phyloP scores from a whole-genome alignment of 495 filamentous ascomycete genomes.

The Xylaria intraflava region DNA sequence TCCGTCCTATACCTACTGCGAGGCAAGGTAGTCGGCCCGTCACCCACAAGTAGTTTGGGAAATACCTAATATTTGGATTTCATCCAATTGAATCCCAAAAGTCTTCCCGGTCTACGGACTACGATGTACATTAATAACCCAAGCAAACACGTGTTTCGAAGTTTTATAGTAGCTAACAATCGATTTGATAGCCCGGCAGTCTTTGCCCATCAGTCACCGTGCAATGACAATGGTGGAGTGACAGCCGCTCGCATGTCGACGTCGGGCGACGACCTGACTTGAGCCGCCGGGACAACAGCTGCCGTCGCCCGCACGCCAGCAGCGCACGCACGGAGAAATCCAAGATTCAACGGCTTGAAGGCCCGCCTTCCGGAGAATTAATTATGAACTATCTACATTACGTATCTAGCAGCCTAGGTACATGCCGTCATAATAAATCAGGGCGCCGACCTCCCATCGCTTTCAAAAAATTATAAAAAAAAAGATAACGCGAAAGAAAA shows the following conservation, averaged over 20 bases:
- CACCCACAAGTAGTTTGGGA: not conserved
- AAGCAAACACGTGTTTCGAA: not conserved
- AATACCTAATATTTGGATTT: not conserved
- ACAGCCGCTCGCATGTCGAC: not conserved
- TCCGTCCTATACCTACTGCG: too few species aligned
- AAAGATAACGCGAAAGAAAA: too few species aligned
- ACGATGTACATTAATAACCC: not conserved
- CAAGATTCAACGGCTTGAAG: conserved; percentile 9
- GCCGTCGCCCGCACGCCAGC: conserved; percentile 3
- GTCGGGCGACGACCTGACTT: not conserved
- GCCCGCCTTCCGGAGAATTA: conserved; percentile 10
- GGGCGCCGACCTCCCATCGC: not conserved
- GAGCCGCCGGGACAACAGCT: conserved; percentile 11
- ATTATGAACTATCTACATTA: not conserved
- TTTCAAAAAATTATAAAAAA: too few species aligned
- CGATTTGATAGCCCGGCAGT: not conserved
- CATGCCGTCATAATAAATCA: not conserved
- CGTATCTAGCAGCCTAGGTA: not conserved
- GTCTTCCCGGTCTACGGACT: not conserved
- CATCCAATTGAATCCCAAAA: not conserved
- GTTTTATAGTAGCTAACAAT: not conserved
- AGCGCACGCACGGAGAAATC: conserved; percentile 4
- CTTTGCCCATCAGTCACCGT: not conserved
- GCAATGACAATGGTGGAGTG: not conserved
- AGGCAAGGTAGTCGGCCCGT: too few species aligned